Evolutionary conservation across 495 filamentous ascomycete species (phyloP), one percentile per base, ranked within the genome.

Genomic region (Tuber aestivum): DNA sequence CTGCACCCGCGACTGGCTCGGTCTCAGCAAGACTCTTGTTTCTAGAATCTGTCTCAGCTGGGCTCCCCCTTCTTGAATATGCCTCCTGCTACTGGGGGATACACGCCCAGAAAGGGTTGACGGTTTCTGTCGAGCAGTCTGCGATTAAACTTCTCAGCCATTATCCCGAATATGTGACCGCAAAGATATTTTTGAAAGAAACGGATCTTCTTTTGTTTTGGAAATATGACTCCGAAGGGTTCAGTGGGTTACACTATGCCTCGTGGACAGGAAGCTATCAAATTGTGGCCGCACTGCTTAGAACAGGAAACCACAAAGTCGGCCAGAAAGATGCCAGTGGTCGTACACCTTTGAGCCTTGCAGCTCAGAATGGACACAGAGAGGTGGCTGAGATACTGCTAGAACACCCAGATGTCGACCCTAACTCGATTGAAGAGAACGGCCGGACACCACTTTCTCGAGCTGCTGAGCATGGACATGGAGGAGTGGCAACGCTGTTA

Each of bases 381-480:
- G 69, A 32, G 23, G 75, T 79, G 8, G 82, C 84, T 14, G 37
- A 74, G 50, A 14, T 81, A 32, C 74, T 83, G 35, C 77, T 83
- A 7, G 70, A 82, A 7, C 48, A 56, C 6, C 45, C 45, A 27
- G 48, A 56, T 18, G 12, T 65, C 27, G 41, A 82, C 48, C 65
- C 76, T 10, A 56, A 83, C 42, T 40, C 38, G 38, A 40, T 40
- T 65, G 38, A 72, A 3, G 40, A 9, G 0, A 10, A 32, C 48
- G 27, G 44, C 23, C 80, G 78, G 42, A 85, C 82, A 21, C 83
- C 85, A 40, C 81, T 87, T 68, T 83, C 79, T 14, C 82, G 71
- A 76, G 86, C 85, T 35, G 83, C 84, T 37, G 76, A 74, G 74
- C 75, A 76, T 12, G 85, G 84, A 20, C 78, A 86, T 73, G 79